Percentiles rank a stretch among this genome's conserved stretches.
phyloP scores from a whole-genome alignment of 2,329 filamentous ascomycete species.

The Cladophialophora yegresii region DNA sequence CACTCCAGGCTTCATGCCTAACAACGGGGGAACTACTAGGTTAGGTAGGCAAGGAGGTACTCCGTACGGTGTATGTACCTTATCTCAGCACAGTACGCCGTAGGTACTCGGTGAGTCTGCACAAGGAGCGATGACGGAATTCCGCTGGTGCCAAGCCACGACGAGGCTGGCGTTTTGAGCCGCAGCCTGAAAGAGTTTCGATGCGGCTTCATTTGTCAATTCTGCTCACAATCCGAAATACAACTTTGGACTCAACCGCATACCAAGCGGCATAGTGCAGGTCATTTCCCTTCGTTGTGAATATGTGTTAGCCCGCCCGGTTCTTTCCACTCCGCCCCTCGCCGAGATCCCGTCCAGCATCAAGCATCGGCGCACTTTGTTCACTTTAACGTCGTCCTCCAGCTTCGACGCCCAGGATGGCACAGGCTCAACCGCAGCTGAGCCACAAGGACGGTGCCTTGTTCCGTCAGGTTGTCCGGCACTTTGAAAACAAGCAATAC shows the following conservation, averaged over 20 bases:
- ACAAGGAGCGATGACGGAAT: neutral
- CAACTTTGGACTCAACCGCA: neutral
- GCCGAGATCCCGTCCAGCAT: neutral
- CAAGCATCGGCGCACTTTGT: slow-evolving; percentile 9
- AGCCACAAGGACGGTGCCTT: slow-evolving; percentile 85
- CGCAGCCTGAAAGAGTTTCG: neutral
- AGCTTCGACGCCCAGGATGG: slow-evolving; percentile 28
- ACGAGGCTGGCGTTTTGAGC: slow-evolving; percentile 10
- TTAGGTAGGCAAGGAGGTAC: no score
- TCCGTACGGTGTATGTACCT: no score
- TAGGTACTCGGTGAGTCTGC: no score
- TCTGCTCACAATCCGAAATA: neutral
- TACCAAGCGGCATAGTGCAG: neutral
- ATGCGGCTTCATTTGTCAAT: neutral
- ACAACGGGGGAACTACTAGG: neutral
- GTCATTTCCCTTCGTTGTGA: slow-evolving; percentile 15
- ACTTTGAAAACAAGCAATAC: slow-evolving; percentile 98
- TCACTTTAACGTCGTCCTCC: neutral
- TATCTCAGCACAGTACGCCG: no score
- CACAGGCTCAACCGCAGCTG: slow-evolving; percentile 46
- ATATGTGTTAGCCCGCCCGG: slow-evolving; percentile 20
- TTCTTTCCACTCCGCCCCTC: neutral
- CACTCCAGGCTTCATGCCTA: neutral
- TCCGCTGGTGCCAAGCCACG: slow-evolving; percentile 4
- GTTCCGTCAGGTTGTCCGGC: slow-evolving; percentile 91